Evolutionary conservation across 116 monocot genomes (phyloP).

Genomic region (Posidonia oceanica): DNA sequence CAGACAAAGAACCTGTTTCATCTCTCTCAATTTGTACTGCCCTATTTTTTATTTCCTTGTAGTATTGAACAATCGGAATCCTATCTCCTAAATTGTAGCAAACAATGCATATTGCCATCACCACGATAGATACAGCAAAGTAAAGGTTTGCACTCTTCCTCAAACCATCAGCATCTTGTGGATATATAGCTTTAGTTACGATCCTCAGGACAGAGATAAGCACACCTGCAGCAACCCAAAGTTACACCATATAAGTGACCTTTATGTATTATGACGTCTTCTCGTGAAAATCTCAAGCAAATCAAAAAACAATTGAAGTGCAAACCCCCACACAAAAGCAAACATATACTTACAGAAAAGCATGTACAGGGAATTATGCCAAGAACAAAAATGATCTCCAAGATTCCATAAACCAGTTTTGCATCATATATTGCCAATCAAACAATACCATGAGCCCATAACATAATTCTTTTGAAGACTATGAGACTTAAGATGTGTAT

Average conservation of each 20-base stretch:
- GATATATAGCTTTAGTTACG: conserved; percentile 15
- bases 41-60: conserved; percentile 14
- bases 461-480: too few relatives aligned
- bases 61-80: conserved; percentile 17
- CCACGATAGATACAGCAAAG: conserved; percentile 15
- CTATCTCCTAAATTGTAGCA: conserved; percentile 22
- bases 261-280: too few relatives aligned
- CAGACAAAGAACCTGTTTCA: conserved; percentile 2
- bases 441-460: too few relatives aligned
- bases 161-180: conserved; percentile 17
- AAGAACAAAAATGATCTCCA: too few relatives aligned
- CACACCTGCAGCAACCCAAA: conserved; percentile 9
- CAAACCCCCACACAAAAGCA: too few relatives aligned
- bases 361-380: too few relatives aligned
- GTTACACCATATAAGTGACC: neutral
- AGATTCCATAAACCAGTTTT: too few relatives aligned
- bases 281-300: neutral
- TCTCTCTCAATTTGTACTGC: conserved; percentile 5
- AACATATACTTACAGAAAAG: too few relatives aligned
- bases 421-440: too few relatives aligned
- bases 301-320: too few relatives aligned
- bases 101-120: conserved; percentile 13
- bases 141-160: conserved; percentile 27
- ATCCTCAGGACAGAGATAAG: conserved; percentile 22
- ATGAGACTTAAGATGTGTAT: too few relatives aligned